Conservation (phyloP, 805 yeast genomes). For the Candida golubevii region DNA sequence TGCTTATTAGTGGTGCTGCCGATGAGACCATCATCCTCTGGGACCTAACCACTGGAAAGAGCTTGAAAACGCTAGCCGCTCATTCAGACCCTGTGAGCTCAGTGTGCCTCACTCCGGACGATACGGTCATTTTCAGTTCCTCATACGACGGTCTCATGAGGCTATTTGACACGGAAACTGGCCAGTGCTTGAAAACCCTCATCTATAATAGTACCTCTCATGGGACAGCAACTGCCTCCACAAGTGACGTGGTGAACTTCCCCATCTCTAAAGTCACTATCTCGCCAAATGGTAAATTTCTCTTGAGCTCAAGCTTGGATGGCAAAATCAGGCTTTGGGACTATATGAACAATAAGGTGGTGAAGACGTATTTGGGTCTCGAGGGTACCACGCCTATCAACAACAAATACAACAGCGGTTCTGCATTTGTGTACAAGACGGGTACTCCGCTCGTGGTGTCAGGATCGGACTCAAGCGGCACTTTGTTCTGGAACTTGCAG, state of each 20-base stretch:
- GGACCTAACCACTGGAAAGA: conserved; percentile 71
- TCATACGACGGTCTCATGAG: conserved; percentile 91
- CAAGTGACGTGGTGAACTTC: conserved; percentile 44
- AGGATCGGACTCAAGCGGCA: conserved; percentile 54
- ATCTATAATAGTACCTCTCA: conserved; percentile 69
- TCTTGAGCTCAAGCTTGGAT: conserved; percentile 75
- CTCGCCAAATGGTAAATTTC: conserved; percentile 75
- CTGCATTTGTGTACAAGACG: conserved; percentile 44
- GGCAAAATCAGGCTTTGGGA: conserved; percentile 83
- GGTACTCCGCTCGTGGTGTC: conserved; percentile 46
- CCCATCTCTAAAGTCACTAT: conserved; percentile 74
- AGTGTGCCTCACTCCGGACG: conserved; percentile 70
- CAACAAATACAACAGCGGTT: conserved; percentile 50
- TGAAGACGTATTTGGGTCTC: conserved; percentile 57
- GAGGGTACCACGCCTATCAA: conserved; percentile 30
- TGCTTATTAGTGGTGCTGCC: conserved; percentile 76
- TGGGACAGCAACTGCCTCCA: conserved; percentile 55
- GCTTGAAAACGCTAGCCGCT: conserved; percentile 79
- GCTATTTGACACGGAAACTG: conserved; percentile 80
- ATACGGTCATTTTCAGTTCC: conserved; percentile 78
- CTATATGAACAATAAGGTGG: conserved; percentile 73
- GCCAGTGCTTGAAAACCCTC: conserved; percentile 87
- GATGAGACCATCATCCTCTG: conserved; percentile 90
- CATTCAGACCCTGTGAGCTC: conserved; percentile 88
- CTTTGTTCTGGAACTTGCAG: conserved; percentile 67